Evolutionary conservation across 2,329 filamentous ascomycete species (phyloP).

Genomic region (Didymella segeticola): DNA sequence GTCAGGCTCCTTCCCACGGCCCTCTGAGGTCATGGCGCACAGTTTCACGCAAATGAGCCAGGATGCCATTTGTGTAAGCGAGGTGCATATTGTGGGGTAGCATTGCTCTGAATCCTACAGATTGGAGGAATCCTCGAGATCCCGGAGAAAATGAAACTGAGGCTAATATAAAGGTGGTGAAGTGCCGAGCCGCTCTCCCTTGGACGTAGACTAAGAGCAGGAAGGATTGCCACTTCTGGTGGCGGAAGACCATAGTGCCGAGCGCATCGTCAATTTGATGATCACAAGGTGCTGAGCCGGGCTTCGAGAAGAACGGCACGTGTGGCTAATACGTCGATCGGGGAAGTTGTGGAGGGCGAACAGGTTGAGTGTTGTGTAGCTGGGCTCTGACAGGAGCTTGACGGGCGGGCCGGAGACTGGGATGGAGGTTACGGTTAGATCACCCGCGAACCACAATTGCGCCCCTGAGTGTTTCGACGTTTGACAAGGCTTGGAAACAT

Average conservation of each 20-base stretch:
- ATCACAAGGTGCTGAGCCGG: slow-evolving; percentile 1
- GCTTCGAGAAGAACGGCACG: not conserved
- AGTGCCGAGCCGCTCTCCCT: slow-evolving; percentile 6
- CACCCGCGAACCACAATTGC: not conserved
- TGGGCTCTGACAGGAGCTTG: not conserved
- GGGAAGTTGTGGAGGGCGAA: not conserved
- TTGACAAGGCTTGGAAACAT: not conserved
- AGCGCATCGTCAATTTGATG: not conserved
- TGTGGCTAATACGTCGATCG: not conserved
- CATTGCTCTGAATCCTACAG: not conserved
- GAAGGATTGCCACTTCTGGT: slow-evolving; percentile 12
- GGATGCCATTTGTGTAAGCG: slow-evolving; percentile 1
- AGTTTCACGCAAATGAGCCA: slow-evolving; percentile 18
- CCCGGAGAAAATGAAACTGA: slow-evolving; percentile 7
- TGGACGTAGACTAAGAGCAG: slow-evolving; percentile 1
- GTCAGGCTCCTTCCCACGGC: not conserved
- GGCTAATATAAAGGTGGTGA: slow-evolving; percentile 7
- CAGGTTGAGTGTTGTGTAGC: slow-evolving; percentile 4
- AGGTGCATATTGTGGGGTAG: slow-evolving; percentile 6
- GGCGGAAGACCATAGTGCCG: slow-evolving; percentile 11
- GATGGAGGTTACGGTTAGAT: not conserved
- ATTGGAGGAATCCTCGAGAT: slow-evolving; percentile 15
- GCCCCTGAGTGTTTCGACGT: not conserved
- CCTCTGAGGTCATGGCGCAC: slow-evolving; percentile 3
- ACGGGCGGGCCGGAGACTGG: too few species aligned